A percentile compares a stretch with the other conserved stretches of the same genome.
These are phyloP conservation scores for Phytomonas serpens DNA, from an alignment of 208 protist species.

Conservation along the genomic window DNA sequence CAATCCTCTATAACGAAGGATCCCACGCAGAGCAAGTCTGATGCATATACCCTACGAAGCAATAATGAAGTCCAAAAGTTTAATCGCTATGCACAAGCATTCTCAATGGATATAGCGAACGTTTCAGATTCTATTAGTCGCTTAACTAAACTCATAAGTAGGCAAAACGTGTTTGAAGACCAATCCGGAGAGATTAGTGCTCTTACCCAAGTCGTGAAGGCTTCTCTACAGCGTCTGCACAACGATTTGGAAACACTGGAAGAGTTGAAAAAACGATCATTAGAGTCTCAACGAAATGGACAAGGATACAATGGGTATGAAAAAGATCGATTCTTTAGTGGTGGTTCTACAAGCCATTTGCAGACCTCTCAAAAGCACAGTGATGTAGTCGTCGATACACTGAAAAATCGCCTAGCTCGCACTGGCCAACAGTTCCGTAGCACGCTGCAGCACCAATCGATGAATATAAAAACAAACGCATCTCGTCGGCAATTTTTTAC, in stretches of 20 bases:
- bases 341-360: conserved; percentile 16
- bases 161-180: conserved; percentile 86
- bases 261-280: conserved; percentile 54
- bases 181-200: conserved; percentile 68
- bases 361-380: conserved; percentile 28
- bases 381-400: conserved; percentile 68
- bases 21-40: not conserved
- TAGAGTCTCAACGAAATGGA: conserved; percentile 27
- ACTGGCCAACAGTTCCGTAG: conserved; percentile 81
- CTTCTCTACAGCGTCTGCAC: conserved; percentile 70
- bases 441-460: conserved; percentile 70
- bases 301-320: conserved; percentile 6
- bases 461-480: conserved; percentile 65
- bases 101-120: conserved; percentile 66
- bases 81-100: conserved; percentile 70
- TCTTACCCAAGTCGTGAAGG: conserved; percentile 74
- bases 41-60: conserved; percentile 27
- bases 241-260: conserved; percentile 66
- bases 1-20: not conserved
- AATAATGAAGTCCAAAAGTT: conserved; percentile 72
- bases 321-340: conserved; percentile 7
- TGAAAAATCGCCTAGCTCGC: conserved; percentile 54
- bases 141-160: conserved; percentile 66
- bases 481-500: conserved; percentile 77
- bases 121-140: conserved; percentile 79